A percentile compares a stretch with the other conserved stretches of the same genome.
Conservation (phyloP, 2,329 filamentous ascomycete species). For the Polychaeton citri region DNA sequence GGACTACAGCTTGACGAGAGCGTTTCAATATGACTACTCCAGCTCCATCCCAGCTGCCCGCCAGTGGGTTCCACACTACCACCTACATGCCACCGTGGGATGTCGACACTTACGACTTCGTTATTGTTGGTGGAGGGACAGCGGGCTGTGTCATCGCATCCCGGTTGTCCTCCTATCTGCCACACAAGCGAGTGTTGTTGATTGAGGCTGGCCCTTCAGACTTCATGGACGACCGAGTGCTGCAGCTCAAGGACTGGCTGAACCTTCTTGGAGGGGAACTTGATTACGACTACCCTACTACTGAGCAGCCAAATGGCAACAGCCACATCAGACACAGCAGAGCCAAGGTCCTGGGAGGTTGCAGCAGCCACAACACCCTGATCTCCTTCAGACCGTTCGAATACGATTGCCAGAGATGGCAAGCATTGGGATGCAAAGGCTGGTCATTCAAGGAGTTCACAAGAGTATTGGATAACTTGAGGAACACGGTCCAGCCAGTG, state of each 20-base stretch:
- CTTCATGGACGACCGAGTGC: slow-evolving; percentile 74
- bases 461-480: slow-evolving; percentile 66
- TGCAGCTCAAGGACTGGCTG: slow-evolving; percentile 80
- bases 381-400: slow-evolving; percentile 87
- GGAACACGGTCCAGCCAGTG: slow-evolving; percentile 82
- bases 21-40: no score
- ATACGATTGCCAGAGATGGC: slow-evolving; percentile 78
- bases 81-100: slow-evolving; percentile 51
- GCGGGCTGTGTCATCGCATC: slow-evolving; percentile 76
- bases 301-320: slow-evolving; percentile 83
- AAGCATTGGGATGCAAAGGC: slow-evolving; percentile 64
- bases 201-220: slow-evolving; percentile 86
- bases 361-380: slow-evolving; percentile 86
- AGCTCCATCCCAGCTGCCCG: background rate
- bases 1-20: no score
- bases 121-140: slow-evolving; percentile 74
- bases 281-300: slow-evolving; percentile 83
- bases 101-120: slow-evolving; percentile 63
- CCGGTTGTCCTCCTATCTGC: slow-evolving; percentile 69
- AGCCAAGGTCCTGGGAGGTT: slow-evolving; percentile 83
- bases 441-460: slow-evolving; percentile 82
- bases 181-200: slow-evolving; percentile 65
- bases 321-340: slow-evolving; percentile 84
- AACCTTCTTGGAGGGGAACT: slow-evolving; percentile 72
- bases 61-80: slow-evolving; percentile 46